phyloP scores from a whole-genome alignment of 2,329 filamentous ascomycete genomes.

The Cercospora sesami region DNA sequence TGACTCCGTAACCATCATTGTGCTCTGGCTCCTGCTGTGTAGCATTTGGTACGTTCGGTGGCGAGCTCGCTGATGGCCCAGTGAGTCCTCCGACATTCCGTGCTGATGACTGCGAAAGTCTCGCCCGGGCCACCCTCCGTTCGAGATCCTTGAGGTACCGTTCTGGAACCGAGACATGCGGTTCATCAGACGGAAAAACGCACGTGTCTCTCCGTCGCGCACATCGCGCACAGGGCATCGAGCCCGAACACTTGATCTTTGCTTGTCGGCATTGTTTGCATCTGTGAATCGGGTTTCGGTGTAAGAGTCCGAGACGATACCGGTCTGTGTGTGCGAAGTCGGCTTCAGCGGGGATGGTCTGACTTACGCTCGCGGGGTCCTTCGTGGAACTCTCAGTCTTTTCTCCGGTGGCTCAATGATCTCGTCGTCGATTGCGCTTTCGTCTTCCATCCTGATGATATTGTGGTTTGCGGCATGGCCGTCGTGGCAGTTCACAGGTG shows the following conservation, averaged over 20 bases:
- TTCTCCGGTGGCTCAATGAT: constrained; percentile 13
- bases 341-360: neutral
- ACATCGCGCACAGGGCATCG: constrained; percentile 48
- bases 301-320: constrained; percentile 9
- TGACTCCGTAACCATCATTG: neutral
- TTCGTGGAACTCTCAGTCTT: constrained; percentile 14
- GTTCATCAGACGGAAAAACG: constrained; percentile 41
- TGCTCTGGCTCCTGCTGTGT: neutral
- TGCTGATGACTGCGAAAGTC: neutral
- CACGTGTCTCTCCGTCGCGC: constrained; percentile 47
- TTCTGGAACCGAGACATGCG: constrained; percentile 18
- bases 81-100: neutral
- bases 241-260: constrained; percentile 50
- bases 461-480: neutral
- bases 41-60: neutral
- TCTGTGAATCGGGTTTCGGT: constrained; percentile 31
- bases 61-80: neutral
- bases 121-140: constrained; percentile 12
- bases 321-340: neutral
- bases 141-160: constrained; percentile 18
- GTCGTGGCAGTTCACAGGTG: neutral
- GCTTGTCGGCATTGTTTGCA: constrained; percentile 49
- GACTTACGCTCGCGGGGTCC: constrained; percentile 20
- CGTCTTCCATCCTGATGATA: neutral
- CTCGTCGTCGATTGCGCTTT: constrained; percentile 3